Evolutionary conservation across 345 rosid genomes (phyloP).

Genomic region (Arabidopsis thaliana): TAIR10.1 NC_003076.8:1157001-1157500

Average conservation of each 20-base stretch:
- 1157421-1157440: constrained; percentile 77
- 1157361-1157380: constrained; percentile 75
- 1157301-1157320: not conserved
- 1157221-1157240: constrained; percentile 75
- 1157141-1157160: not conserved
- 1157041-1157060: constrained; percentile 67
- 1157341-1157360: constrained; percentile 48
- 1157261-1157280: constrained; percentile 53
- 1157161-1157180: constrained; percentile 6
- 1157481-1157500: constrained; percentile 9
- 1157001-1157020: constrained; percentile 81
- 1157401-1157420: constrained; percentile 86
- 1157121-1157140: constrained; percentile 35
- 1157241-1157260: constrained; percentile 62
- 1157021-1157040: constrained; percentile 65
- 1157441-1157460: constrained; percentile 74
- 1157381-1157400: constrained; percentile 73
- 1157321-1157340: constrained; percentile 16
- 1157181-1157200: constrained; percentile 63
- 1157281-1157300: not conserved
- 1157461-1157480: constrained; percentile 1
- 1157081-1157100: constrained; percentile 68
- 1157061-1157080: constrained; percentile 76
- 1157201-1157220: constrained; percentile 66
- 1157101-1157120: constrained; percentile 15